phyloP scores from a whole-genome alignment of 495 filamentous ascomycete species.

The Penicillium egyptiacum region DNA sequence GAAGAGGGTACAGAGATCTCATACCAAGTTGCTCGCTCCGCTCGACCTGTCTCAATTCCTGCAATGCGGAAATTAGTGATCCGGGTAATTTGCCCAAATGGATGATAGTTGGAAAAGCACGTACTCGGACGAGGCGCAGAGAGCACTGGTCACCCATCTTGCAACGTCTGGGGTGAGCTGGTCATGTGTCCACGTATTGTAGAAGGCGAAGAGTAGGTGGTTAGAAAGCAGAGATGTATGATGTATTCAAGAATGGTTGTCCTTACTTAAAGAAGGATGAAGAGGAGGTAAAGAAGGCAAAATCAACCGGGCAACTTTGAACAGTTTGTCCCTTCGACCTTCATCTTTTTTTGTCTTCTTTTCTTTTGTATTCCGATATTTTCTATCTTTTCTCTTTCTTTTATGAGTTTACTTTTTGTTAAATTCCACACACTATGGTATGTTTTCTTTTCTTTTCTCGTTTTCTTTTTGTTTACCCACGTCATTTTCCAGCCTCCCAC shows the following conservation, averaged over 20 bases:
- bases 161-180: neutral
- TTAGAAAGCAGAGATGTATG: neutral
- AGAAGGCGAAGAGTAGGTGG: neutral
- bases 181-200: neutral
- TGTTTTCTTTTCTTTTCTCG: neutral
- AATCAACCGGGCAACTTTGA: neutral
- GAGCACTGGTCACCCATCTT: constrained; percentile 22
- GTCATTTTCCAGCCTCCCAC: constrained; percentile 5
- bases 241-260: neutral
- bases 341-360: neutral
- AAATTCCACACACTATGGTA: neutral
- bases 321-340: neutral
- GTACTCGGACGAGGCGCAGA: constrained; percentile 22
- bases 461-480: neutral
- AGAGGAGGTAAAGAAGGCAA: neutral
- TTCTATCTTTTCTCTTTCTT: neutral
- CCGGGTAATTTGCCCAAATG: neutral
- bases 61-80: neutral
- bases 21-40: constrained; percentile 22
- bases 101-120: neutral
- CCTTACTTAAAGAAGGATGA: neutral
- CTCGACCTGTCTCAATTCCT: constrained; percentile 24
- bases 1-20: neutral
- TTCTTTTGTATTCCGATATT: neutral
- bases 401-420: neutral